Percentiles rank a stretch among this genome's conserved stretches.
phyloP scores from a whole-genome alignment of 306 rosid species.

The Ziziphus jujuba region DNA sequence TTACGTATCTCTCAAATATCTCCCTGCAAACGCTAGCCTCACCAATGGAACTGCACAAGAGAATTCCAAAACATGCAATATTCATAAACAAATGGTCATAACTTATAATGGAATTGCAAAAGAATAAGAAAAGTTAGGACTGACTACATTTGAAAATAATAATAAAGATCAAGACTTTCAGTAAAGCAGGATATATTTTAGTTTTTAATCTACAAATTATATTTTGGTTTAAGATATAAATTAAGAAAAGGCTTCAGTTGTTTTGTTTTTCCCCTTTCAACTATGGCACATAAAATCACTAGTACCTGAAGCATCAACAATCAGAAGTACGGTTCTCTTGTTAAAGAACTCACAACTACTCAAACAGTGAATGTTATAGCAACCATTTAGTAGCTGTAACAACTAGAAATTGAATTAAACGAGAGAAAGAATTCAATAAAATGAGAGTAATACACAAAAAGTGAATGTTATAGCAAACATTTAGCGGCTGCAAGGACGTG shows the following conservation, averaged over 20 bases:
- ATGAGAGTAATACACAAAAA: no score
- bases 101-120: neutral
- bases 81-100: neutral
- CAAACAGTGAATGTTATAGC: neutral
- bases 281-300: neutral
- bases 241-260: no score
- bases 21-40: constrained; percentile 68
- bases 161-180: no score
- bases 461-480: no score
- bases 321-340: neutral
- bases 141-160: no score
- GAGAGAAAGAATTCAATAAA: no score
- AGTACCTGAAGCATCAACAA: neutral
- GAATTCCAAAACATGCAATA: constrained; percentile 24
- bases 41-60: constrained; percentile 63
- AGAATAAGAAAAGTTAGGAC: neutral
- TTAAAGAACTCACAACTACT: neutral
- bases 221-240: neutral
- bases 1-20: constrained; percentile 67
- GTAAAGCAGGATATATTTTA: neutral
- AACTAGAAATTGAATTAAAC: no score
- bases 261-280: no score
- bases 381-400: no score
- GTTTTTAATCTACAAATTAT: neutral
- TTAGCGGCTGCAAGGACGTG: no score